These are phyloP conservation scores for Cicer arietinum DNA, from an alignment of 306 rosid species.

Conservation along the genomic window DNA sequence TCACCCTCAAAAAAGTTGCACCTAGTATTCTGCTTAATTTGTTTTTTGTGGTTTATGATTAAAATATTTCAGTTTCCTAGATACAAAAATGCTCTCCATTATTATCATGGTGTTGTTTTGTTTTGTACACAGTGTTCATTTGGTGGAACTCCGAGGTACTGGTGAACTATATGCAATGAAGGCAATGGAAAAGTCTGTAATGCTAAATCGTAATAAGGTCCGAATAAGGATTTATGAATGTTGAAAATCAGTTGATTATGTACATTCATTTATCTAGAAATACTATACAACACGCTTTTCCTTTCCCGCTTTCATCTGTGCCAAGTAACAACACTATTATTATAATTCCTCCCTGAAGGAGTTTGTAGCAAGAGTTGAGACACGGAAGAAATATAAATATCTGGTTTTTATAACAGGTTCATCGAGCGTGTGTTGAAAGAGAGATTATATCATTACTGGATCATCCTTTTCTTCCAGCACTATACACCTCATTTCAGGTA, in stretches of 20 bases:
- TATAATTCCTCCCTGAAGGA: too few relatives aligned
- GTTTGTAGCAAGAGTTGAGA: too few relatives aligned
- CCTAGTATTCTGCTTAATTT: constrained; percentile 11
- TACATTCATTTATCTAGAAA: not conserved
- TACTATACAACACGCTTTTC: not conserved
- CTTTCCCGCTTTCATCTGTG: not conserved
- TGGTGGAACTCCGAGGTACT: constrained; percentile 85
- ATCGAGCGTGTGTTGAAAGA: constrained; percentile 90
- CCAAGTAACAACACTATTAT: too few relatives aligned
- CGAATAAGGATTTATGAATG: constrained; percentile 33
- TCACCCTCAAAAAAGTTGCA: too few relatives aligned
- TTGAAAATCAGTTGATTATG: constrained; percentile 21
- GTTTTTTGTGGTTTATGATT: not conserved
- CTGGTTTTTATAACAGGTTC: constrained; percentile 70
- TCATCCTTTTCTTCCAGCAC: constrained; percentile 95
- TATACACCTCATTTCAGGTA: constrained; percentile 96
- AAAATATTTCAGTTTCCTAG: constrained; percentile 1
- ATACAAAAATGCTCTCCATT: constrained; percentile 9
- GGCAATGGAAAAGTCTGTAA: constrained; percentile 90
- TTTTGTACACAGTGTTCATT: constrained; percentile 75
- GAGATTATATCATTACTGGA: constrained; percentile 86
- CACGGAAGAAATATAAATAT: constrained; percentile 11
- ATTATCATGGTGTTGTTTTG: constrained; percentile 26
- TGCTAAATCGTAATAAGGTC: constrained; percentile 96
- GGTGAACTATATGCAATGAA: constrained; percentile 92